Percentiles rank a stretch among this genome's conserved stretches.
Conservation (phyloP, 768 basidiomycete species). For the Russula foetens region DNA sequence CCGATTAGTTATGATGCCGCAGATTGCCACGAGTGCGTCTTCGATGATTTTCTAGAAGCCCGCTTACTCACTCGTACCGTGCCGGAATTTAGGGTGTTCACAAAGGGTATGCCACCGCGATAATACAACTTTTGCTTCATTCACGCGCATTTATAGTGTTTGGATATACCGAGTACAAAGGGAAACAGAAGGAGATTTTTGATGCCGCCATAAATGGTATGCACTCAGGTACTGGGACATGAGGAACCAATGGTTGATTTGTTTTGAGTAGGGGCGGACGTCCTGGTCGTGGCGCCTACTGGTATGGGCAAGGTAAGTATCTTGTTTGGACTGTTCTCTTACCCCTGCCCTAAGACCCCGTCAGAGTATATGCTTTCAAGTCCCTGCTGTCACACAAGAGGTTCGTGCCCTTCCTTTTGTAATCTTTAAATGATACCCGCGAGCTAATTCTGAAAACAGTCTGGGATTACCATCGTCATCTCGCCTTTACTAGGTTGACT, state of each 20-base stretch:
- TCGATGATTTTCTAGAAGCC: neutral
- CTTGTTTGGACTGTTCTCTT: neutral
- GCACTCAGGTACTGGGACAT: neutral
- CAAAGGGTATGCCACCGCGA: neutral
- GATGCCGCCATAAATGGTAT: constrained; percentile 59
- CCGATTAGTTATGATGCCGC: neutral
- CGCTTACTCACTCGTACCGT: neutral
- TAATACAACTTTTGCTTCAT: no score
- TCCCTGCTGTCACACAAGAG: constrained; percentile 62
- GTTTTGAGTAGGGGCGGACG: constrained; percentile 46
- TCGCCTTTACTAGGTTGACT: constrained; percentile 66
- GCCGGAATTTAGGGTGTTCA: constrained; percentile 1
- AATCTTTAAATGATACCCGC: neutral
- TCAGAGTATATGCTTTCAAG: constrained; percentile 79
- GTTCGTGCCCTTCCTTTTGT: constrained; percentile 28
- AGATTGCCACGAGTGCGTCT: constrained; percentile 8
- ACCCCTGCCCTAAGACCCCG: neutral
- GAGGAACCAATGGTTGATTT: neutral
- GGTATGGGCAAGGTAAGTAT: constrained; percentile 76
- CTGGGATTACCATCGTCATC: constrained; percentile 65
- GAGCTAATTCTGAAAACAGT: constrained; percentile 23
- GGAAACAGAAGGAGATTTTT: constrained; percentile 70
- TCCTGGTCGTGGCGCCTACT: constrained; percentile 77
- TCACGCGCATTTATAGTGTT: constrained; percentile 44
- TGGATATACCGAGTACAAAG: constrained; percentile 59